Evolutionary conservation across 164 flowering plant species (phyloP), one percentile per base, ranked within the genome.

Genomic region (Chimonanthus praecox): DNA sequence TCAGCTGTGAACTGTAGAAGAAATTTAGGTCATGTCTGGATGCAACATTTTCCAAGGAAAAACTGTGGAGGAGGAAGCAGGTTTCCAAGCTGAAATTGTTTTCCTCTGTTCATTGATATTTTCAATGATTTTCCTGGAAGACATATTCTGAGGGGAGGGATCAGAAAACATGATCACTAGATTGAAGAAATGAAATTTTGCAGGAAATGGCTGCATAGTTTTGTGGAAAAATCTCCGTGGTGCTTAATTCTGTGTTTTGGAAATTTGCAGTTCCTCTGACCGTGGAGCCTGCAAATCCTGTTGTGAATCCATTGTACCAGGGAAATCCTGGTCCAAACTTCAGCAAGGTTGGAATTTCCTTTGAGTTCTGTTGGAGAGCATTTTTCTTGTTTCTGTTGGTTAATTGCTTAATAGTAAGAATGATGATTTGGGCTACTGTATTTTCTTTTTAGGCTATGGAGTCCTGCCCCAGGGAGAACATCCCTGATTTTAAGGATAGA

Each of bases 401-500:
- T 54, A n/a, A 54, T 54, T 46, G 4, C 5, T 21, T 18, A 8
- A 60, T 20, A 49, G 66, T 63, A 11, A 7, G 64, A 70, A 43
- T 49, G 72, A 63, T n/a, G 7, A 45, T 58, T 49, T 64, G 15
- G 15, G n/a, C 47, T 76, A 8, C 1, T 54, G 64, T 71, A 49
- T 67, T 78, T 4, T 4, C 43, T 66, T 16, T 68, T 71, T 4
- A 96, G 98, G 97, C 85, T 51, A 92, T 96, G 97, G 89, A 85
- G 47, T 87, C 97, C 33, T 91, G 93, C 80, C 97, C 98, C 13
- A 94, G 77, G 79, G 84, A 73, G 63, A 73, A 87, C 9, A 79
- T 85, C 44, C 70, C 71, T 4, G 82, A 87, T 74, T 78, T 89
- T 3, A 80, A 89, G 76, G 88, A 88, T 63, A 68, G 73, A 47